These are phyloP conservation scores for Trichocomaceae sp. DNA, from an alignment of 2,329 filamentous ascomycete genomes.

Conservation along the genomic window DNA sequence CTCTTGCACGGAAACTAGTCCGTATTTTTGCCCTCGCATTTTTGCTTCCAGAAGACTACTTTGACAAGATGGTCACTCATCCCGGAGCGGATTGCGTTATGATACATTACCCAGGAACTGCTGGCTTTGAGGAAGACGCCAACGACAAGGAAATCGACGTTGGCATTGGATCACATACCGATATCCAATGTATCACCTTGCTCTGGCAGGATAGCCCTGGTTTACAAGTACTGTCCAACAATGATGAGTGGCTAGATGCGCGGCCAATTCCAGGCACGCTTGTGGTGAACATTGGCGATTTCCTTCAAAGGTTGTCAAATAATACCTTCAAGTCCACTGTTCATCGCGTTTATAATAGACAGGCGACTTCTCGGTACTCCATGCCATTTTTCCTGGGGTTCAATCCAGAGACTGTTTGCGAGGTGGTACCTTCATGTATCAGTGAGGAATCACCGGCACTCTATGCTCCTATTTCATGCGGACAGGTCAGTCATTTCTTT, in stretches of 20 bases:
- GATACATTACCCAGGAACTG: constrained; percentile 20
- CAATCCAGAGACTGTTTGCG: constrained; percentile 43
- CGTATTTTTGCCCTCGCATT: constrained; percentile 51
- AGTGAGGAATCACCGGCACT: constrained; percentile 43
- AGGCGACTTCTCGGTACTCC: constrained; percentile 39
- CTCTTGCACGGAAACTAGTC: constrained; percentile 47
- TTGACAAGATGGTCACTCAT: constrained; percentile 49
- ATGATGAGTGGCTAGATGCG: constrained; percentile 23
- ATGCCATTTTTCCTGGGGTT: constrained; percentile 55
- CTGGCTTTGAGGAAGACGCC: background rate
- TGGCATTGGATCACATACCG: constrained; percentile 44
- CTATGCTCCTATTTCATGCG: constrained; percentile 48
- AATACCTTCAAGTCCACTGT: constrained; percentile 47
- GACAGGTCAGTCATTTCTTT: constrained; percentile 27
- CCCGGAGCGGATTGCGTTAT: constrained; percentile 35
- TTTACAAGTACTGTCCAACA: constrained; percentile 38
- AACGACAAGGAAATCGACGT: constrained; percentile 23
- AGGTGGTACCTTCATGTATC: constrained; percentile 36
- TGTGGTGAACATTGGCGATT: constrained; percentile 50
- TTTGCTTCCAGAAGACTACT: constrained; percentile 48
- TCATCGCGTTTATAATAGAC: constrained; percentile 40
- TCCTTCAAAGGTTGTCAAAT: constrained; percentile 47
- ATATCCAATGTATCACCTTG: constrained; percentile 47
- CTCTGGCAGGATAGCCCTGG: constrained; percentile 41
- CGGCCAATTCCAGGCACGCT: constrained; percentile 40